Evolutionary conservation across 2,329 filamentous ascomycete genomes (phyloP).

Genomic region (Botrytis hyacinthi): DNA sequence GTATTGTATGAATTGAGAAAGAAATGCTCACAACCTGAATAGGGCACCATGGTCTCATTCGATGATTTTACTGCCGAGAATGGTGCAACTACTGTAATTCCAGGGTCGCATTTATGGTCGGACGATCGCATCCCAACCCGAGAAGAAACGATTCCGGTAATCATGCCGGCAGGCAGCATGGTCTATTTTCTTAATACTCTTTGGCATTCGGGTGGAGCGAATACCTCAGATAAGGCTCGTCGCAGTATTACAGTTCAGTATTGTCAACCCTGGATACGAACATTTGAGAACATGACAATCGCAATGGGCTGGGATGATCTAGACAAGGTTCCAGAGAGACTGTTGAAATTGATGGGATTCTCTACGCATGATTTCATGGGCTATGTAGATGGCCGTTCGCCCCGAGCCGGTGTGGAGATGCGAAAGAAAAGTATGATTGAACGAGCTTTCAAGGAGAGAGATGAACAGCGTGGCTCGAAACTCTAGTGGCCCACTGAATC

Average conservation of each 20-base stretch:
- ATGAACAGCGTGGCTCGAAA: constrained; percentile 9
- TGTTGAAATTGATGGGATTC: constrained; percentile 35
- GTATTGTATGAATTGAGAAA: neutral
- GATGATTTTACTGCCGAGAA: constrained; percentile 37
- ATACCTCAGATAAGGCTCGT: constrained; percentile 27
- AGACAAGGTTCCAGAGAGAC: constrained; percentile 32
- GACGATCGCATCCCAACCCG: constrained; percentile 34
- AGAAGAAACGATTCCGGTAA: constrained; percentile 34
- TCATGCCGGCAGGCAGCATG: constrained; percentile 37
- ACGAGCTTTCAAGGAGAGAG: constrained; percentile 28
- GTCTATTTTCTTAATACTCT: constrained; percentile 37
- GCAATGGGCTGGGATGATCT: constrained; percentile 39
- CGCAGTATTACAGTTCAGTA: constrained; percentile 37
- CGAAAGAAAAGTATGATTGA: constrained; percentile 37
- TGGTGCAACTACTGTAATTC: constrained; percentile 37
- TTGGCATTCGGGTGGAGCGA: constrained; percentile 36
- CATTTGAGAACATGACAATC: constrained; percentile 42
- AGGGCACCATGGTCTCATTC: constrained; percentile 38
- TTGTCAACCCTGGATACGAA: constrained; percentile 41
- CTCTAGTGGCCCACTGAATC: neutral
- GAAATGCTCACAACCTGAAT: constrained; percentile 13
- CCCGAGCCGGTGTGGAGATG: constrained; percentile 36
- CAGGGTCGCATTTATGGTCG: constrained; percentile 36
- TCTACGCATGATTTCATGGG: constrained; percentile 37
- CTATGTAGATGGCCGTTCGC: constrained; percentile 35